Percentiles rank a stretch among this genome's conserved stretches.
Evolutionary conservation across 2,329 filamentous ascomycete genomes (phyloP).

Genomic region (Exophiala sp.): DNA sequence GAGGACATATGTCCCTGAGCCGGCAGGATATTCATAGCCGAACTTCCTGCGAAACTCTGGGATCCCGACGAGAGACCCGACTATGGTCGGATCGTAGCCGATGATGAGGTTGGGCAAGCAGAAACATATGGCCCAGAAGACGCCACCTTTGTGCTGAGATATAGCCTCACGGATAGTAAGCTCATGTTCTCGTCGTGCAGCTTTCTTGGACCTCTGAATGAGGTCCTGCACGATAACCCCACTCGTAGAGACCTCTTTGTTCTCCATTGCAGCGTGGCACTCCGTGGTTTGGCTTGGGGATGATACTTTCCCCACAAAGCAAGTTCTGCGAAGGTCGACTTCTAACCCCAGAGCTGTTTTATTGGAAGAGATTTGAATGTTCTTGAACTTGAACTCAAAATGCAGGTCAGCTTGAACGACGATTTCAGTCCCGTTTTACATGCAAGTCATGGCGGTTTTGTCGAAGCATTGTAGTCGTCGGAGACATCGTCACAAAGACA

Average conservation of each 20-base stretch:
- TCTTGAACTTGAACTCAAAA: too few relatives aligned
- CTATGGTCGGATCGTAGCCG: not conserved
- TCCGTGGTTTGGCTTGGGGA: not conserved
- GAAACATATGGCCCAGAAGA: not conserved
- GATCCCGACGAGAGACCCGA: not conserved
- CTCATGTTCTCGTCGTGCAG: not conserved
- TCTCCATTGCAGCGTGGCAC: not conserved
- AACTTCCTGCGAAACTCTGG: not conserved
- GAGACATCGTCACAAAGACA: too few relatives aligned
- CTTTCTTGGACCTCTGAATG: not conserved
- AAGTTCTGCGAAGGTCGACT: not conserved
- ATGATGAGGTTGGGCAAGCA: not conserved
- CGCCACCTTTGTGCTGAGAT: not conserved
- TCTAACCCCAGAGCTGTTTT: not conserved
- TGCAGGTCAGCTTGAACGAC: too few relatives aligned
- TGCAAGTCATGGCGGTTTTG: too few relatives aligned
- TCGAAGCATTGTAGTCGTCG: too few relatives aligned
- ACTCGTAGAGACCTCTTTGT: not conserved
- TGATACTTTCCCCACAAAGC: not conserved
- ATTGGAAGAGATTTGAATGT: too few relatives aligned
- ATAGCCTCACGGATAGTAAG: not conserved
- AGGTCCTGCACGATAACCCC: not conserved
- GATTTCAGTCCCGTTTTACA: too few relatives aligned
- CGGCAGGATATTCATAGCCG: not conserved
- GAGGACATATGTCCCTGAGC: not conserved